Percentiles rank a stretch among this genome's conserved stretches.
These are phyloP conservation scores for Crithidia acanthocephali DNA, from an alignment of 208 protist genomes.

Conservation along the genomic window DNA sequence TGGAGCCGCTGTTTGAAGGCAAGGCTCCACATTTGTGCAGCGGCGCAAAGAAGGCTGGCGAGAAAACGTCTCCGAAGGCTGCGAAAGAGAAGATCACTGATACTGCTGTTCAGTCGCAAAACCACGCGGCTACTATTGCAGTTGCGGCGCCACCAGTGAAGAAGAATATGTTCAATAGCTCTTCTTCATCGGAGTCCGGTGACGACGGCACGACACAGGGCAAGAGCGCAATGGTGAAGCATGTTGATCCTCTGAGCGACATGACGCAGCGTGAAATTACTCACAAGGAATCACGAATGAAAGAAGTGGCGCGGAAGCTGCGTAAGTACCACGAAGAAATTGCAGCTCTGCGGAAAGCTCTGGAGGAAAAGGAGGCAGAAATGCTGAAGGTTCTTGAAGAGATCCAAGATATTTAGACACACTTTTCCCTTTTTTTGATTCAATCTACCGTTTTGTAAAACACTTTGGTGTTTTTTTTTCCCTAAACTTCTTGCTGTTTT, in stretches of 20 bases:
- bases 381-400: constrained; percentile 54
- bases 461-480: neutral
- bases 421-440: constrained; percentile 11
- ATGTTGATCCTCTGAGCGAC: constrained; percentile 21
- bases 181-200: constrained; percentile 5
- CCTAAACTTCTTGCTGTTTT: neutral
- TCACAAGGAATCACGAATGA: neutral
- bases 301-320: constrained; percentile 20
- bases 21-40: neutral
- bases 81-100: neutral
- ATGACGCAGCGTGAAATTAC: constrained; percentile 17
- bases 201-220: neutral
- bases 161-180: constrained; percentile 9
- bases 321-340: constrained; percentile 31
- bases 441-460: neutral
- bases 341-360: constrained; percentile 29
- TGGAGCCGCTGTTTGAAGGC: constrained; percentile 62
- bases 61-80: neutral
- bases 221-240: neutral
- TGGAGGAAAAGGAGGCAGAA: constrained; percentile 46
- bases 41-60: neutral
- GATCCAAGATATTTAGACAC: constrained; percentile 19
- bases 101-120: neutral
- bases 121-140: neutral
- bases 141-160: neutral